Conservation (phyloP, 331 rosid genomes). For the Malus hybrid region DNA sequence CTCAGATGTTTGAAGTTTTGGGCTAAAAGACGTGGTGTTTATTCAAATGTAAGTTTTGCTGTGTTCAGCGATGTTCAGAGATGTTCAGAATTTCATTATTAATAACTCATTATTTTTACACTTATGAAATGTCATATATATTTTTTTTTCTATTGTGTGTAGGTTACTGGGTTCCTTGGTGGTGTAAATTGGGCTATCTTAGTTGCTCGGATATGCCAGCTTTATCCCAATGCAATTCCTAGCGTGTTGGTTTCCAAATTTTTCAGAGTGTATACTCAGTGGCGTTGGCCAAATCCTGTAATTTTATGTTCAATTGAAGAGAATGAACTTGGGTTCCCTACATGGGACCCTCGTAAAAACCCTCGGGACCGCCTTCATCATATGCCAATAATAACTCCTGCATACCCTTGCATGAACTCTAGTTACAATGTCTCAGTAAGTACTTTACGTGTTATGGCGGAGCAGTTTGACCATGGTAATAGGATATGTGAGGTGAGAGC, state of each 20-base stretch:
- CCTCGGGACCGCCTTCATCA: conserved; percentile 77
- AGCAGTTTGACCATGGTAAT: conserved; percentile 75
- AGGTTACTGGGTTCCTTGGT: conserved; percentile 99
- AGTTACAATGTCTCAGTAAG: conserved; percentile 95
- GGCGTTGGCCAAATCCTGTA: conserved; percentile 99
- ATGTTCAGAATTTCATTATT: background rate
- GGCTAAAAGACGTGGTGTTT: conserved; percentile 97
- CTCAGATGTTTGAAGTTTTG: conserved; percentile 89
- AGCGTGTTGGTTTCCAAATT: conserved; percentile 95
- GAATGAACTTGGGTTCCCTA: conserved; percentile 71
- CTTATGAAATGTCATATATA: background rate
- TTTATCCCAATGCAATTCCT: conserved; percentile 95
- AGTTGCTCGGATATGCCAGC: conserved; percentile 95
- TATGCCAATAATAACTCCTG: conserved; percentile 98
- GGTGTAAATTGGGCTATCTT: conserved; percentile 98
- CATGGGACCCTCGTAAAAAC: conserved; percentile 96
- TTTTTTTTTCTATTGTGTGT: conserved; percentile 13
- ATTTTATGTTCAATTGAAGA: conserved; percentile 90
- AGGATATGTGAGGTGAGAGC: conserved; percentile 70
- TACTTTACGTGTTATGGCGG: conserved; percentile 95
- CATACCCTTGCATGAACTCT: conserved; percentile 99
- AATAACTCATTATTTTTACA: background rate
- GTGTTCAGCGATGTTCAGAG: background rate
- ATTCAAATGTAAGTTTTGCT: conserved; percentile 76
- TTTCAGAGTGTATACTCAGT: conserved; percentile 93